Evolutionary conservation across 331 rosid species (phyloP), one percentile per base, ranked within the genome.

Genomic region (Quercus phellos): DNA sequence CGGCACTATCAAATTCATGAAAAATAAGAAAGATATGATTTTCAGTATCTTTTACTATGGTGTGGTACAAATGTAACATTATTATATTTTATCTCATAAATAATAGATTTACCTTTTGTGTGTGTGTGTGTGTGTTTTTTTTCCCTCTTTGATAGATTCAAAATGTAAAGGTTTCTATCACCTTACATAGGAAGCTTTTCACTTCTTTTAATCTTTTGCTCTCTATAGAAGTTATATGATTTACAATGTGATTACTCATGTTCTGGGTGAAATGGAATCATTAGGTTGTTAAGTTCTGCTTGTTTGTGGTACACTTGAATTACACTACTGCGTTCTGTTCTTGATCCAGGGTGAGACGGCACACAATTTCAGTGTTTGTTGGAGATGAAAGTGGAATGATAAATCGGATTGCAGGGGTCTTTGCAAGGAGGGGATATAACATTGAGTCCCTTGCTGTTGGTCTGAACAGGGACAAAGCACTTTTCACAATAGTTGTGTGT

Each of bases 401-500:
- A 51, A 88, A 88, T 64, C 81, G 91, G 70, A 88, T 88, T 50
- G 91, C 91, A 6, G 91, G 91, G 35, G 91, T 88, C 18, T 88
- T 88, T 56, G 89, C 91, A n/a, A 76, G 91, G 26, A 85, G 91
- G 74, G 91, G 91, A 30, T 88, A 81, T 22, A 88, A 88, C 80
- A 88, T 88, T 38, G 91, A 88, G 74, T 88, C 91, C 5, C 86
- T 88, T 14, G 91, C 91, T 1, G 91, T 88, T 85, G 91, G 91
- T 30, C 87, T 88, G 29, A 88, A 85, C 42, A 78, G 83, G 55
- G 91, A 88, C 51, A 88, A n/a, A 72, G 91, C 91, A 26, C 88
- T 88, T 46, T 88, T 88, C 76, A 76, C 89, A 54, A 74, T 88
- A 46, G 91, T 88, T 75, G 91, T 88, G 1, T 85, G 74, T 30